Evolutionary conservation across 2,329 filamentous ascomycete genomes (phyloP).

Genomic region (Tolypocladium tundrense): DNA sequence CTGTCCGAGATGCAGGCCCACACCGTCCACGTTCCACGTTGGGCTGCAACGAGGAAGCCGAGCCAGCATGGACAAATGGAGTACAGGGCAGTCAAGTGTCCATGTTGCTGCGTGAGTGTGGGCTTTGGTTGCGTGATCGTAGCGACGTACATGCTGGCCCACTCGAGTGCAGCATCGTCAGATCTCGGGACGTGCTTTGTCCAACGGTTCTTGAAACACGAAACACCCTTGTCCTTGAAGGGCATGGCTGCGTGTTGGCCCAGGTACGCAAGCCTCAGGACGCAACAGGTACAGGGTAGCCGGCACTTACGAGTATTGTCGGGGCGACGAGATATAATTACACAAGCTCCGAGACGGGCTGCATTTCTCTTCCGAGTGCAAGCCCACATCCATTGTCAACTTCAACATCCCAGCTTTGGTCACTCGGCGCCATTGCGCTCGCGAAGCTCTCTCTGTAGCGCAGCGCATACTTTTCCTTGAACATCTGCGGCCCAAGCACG

Average conservation of each 20-base stretch:
- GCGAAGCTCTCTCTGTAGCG: no score
- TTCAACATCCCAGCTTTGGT: no score
- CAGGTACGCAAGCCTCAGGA: neutral
- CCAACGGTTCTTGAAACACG: neutral
- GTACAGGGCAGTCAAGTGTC: neutral
- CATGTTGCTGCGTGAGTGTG: neutral
- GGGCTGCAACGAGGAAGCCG: neutral
- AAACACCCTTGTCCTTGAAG: neutral
- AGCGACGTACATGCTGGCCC: neutral
- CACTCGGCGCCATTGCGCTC: no score
- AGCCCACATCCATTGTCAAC: no score
- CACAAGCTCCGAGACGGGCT: no score
- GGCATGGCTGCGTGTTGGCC: neutral
- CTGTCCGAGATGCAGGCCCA: neutral
- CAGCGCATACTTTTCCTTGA: no score
- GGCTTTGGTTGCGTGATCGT: neutral
- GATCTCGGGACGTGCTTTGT: neutral
- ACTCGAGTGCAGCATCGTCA: neutral
- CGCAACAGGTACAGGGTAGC: neutral
- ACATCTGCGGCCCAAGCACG: conserved; percentile 23
- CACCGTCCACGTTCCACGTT: neutral
- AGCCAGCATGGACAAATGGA: no score
- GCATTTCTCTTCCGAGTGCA: no score
- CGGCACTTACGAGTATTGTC: no score
- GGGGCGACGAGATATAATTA: no score